Conservation (phyloP, 169 alveolate species). For the Plasmodium vinckei region DNA sequence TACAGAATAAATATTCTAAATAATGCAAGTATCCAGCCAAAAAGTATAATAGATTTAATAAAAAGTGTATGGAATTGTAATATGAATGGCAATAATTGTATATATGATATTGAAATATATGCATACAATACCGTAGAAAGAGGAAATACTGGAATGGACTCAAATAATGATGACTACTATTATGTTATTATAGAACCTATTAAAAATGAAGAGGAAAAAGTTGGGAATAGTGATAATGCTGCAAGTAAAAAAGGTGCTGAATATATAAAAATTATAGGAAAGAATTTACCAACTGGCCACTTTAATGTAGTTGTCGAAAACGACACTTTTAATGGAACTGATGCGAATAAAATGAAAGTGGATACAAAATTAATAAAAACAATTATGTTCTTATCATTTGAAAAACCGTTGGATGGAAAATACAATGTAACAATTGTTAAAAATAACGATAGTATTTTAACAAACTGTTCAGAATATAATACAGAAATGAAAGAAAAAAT, state of each 20-base stretch:
- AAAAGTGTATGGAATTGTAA: not conserved
- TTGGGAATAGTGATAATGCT: not conserved
- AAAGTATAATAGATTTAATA: not conserved
- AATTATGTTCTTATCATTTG: conserved; percentile 4
- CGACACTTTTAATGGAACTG: conserved; percentile 15
- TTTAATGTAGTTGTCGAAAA: conserved; percentile 5
- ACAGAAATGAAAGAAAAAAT: not conserved
- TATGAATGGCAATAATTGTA: not conserved
- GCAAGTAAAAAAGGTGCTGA: not conserved
- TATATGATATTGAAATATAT: not conserved
- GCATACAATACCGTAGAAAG: not conserved
- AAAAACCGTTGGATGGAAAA: conserved; percentile 13
- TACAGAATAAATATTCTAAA: not conserved
- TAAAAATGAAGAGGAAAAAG: not conserved
- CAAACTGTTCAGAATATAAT: not conserved
- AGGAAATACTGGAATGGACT: not conserved
- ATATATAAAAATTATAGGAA: conserved; percentile 7
- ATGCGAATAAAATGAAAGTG: not conserved
- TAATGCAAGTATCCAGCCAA: not conserved
- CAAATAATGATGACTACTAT: conserved; percentile 11
- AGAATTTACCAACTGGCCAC: conserved; percentile 8
- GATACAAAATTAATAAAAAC: conserved; percentile 12
- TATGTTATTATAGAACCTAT: conserved; percentile 4
- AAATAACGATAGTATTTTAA: not conserved
- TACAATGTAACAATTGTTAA: conserved; percentile 1